Percentiles rank a stretch among this genome's conserved stretches.
phyloP scores from a whole-genome alignment of 2,329 filamentous ascomycete species.

The Thelonectria rubi region DNA sequence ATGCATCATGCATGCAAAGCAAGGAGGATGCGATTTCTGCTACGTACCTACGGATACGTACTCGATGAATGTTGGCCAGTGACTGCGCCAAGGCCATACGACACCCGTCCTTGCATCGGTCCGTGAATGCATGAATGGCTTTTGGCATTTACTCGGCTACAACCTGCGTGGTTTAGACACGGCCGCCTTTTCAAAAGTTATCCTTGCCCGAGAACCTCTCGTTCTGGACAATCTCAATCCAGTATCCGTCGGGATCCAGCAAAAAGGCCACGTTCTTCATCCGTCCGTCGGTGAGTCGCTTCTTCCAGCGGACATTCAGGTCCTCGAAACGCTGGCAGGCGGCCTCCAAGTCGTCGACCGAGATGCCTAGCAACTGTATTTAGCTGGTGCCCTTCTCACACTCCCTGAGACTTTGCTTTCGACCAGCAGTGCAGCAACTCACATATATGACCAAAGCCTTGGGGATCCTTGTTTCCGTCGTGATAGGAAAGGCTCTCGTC shows the following conservation, averaged over 20 bases:
- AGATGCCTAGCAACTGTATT: constrained; percentile 63
- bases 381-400: constrained; percentile 23
- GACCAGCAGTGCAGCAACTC: constrained; percentile 46
- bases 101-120: too few species aligned
- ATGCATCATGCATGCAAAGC: background rate
- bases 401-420: background rate
- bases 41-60: too few species aligned
- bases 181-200: constrained; percentile 54
- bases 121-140: too few species aligned
- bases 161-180: background rate
- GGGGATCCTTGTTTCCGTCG: constrained; percentile 88
- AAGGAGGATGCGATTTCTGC: background rate
- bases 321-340: constrained; percentile 89
- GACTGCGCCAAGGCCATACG: too few species aligned
- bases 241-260: constrained; percentile 87
- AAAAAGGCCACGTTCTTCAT: constrained; percentile 97
- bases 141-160: too few species aligned
- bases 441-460: constrained; percentile 96
- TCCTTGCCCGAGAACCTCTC: constrained; percentile 67
- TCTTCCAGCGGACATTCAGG: constrained; percentile 88
- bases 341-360: constrained; percentile 87
- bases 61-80: too few species aligned
- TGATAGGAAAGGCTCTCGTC: constrained; percentile 87
- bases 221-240: constrained; percentile 84
- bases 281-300: constrained; percentile 87